phyloP scores from a whole-genome alignment of 352 stramenopile genomes.

The Phytopythium vexans region DNA sequence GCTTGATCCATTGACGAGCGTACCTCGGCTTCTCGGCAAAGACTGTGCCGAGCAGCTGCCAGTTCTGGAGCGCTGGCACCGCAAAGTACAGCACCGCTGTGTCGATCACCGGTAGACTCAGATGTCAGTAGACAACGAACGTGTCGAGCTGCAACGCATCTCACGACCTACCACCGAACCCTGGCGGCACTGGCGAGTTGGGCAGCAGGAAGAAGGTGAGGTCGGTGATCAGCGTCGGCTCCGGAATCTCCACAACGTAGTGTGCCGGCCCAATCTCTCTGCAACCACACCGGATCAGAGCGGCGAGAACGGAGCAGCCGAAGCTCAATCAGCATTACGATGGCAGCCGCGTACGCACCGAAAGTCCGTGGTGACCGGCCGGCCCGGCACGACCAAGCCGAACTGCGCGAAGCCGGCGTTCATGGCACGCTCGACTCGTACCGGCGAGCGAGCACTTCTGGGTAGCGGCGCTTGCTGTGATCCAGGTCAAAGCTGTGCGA shows the following conservation, averaged over 20 bases:
- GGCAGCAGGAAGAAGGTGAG: slow-evolving; percentile 77
- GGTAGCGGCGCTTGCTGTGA: not conserved
- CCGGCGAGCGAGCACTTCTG: not conserved
- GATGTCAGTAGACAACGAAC: not conserved
- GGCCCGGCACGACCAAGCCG: slow-evolving; percentile 61
- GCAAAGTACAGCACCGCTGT: slow-evolving; percentile 71
- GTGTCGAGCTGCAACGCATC: slow-evolving; percentile 2
- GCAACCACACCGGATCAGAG: slow-evolving; percentile 1
- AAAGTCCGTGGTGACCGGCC: slow-evolving; percentile 66
- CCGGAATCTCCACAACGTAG: slow-evolving; percentile 57
- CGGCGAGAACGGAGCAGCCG: not conserved
- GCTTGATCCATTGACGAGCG: not conserved
- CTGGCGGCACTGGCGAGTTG: slow-evolving; percentile 49
- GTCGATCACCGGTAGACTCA: slow-evolving; percentile 2
- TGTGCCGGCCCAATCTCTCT: slow-evolving; percentile 63
- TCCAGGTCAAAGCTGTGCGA: slow-evolving; percentile 11
- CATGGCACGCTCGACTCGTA: not conserved
- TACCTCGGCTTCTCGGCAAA: slow-evolving; percentile 60
- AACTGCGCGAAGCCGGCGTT: slow-evolving; percentile 44
- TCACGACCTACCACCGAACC: slow-evolving; percentile 36
- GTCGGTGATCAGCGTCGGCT: slow-evolving; percentile 57
- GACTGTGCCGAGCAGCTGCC: slow-evolving; percentile 67
- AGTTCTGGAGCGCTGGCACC: slow-evolving; percentile 63
- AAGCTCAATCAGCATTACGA: not conserved
- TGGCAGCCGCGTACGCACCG: slow-evolving; percentile 14